Base-by-base conservation (phyloP, 208 protist genomes). In the Trypanosoma rangeli region DNA sequence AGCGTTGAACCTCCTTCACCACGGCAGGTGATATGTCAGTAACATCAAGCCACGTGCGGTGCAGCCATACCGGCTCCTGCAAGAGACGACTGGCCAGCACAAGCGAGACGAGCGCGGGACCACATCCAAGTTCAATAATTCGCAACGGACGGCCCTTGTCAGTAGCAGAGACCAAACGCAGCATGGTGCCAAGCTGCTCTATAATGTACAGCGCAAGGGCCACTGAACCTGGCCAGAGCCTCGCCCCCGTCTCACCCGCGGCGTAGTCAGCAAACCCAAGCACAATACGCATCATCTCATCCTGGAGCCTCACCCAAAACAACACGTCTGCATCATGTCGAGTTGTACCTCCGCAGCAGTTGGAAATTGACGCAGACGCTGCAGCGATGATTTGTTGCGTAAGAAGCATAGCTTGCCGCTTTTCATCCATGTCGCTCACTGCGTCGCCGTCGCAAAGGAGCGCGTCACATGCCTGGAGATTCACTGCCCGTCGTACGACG, bases 191-290 rank as follows among this genome's bases (percentile, higher is more conserved):
- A 15, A 60, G 61, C 60, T 77, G 26, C 50, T 86, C 84, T 8
- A 80, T 50, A 24, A 84, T 63, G 33, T 74, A 86, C 18, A 85
- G 49, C 22, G 82, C 71, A n/a, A 90, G 82, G 5, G 72, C 85
- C 5, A 87, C 70, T 3, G 81, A 75, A n/a, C 85, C 81, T 8
- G 79, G 76, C 85, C 85, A 89, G 20, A 89, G 70, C 52, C 73
- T 35, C 31, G 80, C 84, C 5, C 78, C 84, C 35, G 84, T 89
- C 65, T 89, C 84, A 13, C 75, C 79, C 24, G 55, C 69, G 35
- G 71, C 39, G 73, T 86, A 86, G 73, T 86, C 81, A 0, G 80
- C 80, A 55, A 89, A 86, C n/a, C 84, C 84, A 70, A 89, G 82
- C 53, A 62, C 70, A 59, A 82, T 73, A 9, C 56, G 54, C 13